Base-by-base conservation (phyloP, 78 protist species). In the Polysphondylium violaceum region DNA sequence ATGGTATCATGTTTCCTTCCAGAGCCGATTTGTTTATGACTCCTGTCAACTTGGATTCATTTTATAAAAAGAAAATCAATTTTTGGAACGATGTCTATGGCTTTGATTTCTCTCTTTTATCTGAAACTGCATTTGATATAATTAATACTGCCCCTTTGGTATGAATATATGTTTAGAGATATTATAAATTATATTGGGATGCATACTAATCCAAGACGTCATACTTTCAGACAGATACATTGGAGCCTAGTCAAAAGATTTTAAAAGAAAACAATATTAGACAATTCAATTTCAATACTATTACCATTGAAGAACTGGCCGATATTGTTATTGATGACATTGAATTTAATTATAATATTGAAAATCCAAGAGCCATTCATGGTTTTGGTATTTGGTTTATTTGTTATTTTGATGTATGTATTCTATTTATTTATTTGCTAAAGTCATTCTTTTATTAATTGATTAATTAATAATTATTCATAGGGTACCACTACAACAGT, bases 31-130 rank as follows among this genome's bases (percentile, higher is more conserved):
- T 92, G 23, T 58, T 33, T 29, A 11, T 73, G 1, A 76, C 87
- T 50, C 92, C 95, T 21, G 86, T 83, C 3, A 63, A 92, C 23
- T 17, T 92, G 56, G 53, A 74, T 4, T 11, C 29, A 35, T 27
- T 35, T 8, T 33, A 47, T 25, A n/a, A 92, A 14, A 79, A 71
- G n/a, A 65, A 86, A 55, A 68, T 92, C 11, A 58, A 67, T 35
- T 86, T 55, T 51, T 92, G 95, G 95, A 44, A 61, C 21, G 78
- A 77, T 58, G 87, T 89, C 1, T 89, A 89, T 69, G 94, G 94
- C 29, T 89, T 77, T 76, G 87, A 77, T 59, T 87, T 73, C n/a
- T 87, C 93, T 23, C 14, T 68, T 19, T 68, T 87, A 19, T 31
- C 59, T 38, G 74, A 51, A 23, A 43, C 67, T 8, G 77, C 93